phyloP scores from a whole-genome alignment of 2,329 filamentous ascomycete genomes.

The Spiromastix sp. region DNA sequence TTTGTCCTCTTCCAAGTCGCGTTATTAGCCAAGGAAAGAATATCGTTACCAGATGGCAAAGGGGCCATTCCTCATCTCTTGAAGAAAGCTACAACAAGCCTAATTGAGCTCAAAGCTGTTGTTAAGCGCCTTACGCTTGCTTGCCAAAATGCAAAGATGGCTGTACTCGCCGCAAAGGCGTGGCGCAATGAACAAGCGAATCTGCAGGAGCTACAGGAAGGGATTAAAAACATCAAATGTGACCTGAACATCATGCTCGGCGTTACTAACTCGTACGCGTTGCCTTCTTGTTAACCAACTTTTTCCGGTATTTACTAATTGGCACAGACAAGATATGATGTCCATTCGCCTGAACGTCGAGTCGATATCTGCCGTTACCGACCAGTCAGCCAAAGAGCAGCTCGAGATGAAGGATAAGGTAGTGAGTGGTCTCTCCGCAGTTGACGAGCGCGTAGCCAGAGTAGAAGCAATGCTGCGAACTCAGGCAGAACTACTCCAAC shows the following conservation, averaged over 20 bases:
- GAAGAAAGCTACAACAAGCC: conserved; percentile 16
- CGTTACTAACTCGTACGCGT: conserved; percentile 19
- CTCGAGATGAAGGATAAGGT: conserved; percentile 14
- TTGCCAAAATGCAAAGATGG: conserved; percentile 10
- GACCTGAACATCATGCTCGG: conserved; percentile 21
- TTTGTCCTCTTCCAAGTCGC: conserved; percentile 19
- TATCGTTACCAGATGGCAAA: conserved; percentile 4
- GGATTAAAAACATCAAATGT: conserved; percentile 18
- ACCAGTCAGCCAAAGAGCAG: conserved; percentile 14
- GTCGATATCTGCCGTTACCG: conserved; percentile 16
- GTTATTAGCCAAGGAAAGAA: conserved; percentile 14
- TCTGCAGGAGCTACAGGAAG: conserved; percentile 17
- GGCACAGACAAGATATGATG: conserved; percentile 16
- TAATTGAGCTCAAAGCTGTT: conserved; percentile 17
- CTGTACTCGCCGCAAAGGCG: conserved; percentile 7
- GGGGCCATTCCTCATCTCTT: conserved; percentile 15
- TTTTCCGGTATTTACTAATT: background rate
- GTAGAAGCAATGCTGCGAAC: conserved; percentile 17
- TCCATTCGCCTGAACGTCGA: conserved; percentile 15
- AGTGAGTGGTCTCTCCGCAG: conserved; percentile 11
- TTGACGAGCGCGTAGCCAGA: conserved; percentile 18
- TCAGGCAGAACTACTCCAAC: conserved; percentile 16
- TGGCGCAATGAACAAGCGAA: conserved; percentile 17
- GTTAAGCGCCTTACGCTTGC: conserved; percentile 11
- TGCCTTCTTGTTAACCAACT: conserved; percentile 1